Evolutionary conservation across 129 eudicot genomes (phyloP).

Genomic region (Artemisia argyi): DNA sequence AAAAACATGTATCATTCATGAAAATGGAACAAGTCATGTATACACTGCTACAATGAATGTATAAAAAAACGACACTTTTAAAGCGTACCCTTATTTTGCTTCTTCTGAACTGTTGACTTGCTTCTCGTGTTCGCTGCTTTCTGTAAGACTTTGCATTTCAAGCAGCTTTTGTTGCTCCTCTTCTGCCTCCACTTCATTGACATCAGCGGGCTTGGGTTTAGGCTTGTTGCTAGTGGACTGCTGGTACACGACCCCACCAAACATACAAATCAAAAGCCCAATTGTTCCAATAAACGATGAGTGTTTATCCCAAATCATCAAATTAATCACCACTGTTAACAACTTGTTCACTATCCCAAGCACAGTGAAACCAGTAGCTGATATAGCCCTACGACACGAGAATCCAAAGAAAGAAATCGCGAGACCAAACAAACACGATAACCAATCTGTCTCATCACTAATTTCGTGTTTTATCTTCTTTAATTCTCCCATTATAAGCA

Average conservation of each 20-base stretch:
- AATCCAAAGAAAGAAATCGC: constrained; percentile 98
- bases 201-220: constrained; percentile 41
- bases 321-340: constrained; percentile 91
- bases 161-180: constrained; percentile 18
- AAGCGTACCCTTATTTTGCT: no score
- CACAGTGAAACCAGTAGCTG: constrained; percentile 98
- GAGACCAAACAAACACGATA: constrained; percentile 89
- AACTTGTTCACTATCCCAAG: constrained; percentile 94
- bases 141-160: constrained; percentile 42
- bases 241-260: constrained; percentile 93
- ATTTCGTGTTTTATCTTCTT: constrained; percentile 91
- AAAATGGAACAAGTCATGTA: no score
- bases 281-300: constrained; percentile 81
- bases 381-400: constrained; percentile 93
- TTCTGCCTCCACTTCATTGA: constrained; percentile 33
- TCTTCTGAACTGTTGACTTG: no score
- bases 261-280: constrained; percentile 93
- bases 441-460: constrained; percentile 76
- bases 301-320: constrained; percentile 93
- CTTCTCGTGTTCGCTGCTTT: constrained; percentile 22
- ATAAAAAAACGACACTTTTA: no score
- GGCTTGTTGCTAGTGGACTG: constrained; percentile 75
- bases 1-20: no score
- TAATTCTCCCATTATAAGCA: constrained; percentile 90
- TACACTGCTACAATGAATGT: no score